Evolutionary conservation across 106 monocot genomes (phyloP).

Genomic region (Dendrobium huoshanense): DNA sequence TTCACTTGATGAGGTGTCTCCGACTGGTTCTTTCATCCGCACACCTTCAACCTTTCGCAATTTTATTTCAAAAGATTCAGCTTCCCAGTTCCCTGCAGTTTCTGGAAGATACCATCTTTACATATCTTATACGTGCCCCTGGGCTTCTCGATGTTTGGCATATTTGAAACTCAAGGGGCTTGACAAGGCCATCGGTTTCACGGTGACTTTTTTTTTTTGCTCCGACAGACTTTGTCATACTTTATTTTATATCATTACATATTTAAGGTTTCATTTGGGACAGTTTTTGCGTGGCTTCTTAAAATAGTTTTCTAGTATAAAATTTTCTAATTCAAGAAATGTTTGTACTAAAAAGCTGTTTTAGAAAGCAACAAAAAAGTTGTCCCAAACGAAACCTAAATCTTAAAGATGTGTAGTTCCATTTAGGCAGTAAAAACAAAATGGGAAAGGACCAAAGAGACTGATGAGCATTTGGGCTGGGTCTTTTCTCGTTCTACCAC

Average conservation of each 20-base stretch:
- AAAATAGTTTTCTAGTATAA: too few relatives aligned
- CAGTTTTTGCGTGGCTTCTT: too few relatives aligned
- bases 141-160: conserved; percentile 81
- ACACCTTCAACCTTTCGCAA: conserved; percentile 73
- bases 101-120: conserved; percentile 82
- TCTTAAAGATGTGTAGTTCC: not conserved
- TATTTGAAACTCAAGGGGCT: conserved; percentile 77
- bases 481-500: conserved; percentile 48
- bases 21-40: conserved; percentile 68
- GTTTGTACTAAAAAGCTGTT: too few relatives aligned
- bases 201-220: conserved; percentile 15
- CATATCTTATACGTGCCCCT: conserved; percentile 82
- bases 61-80: conserved; percentile 57
- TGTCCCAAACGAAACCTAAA: too few relatives aligned
- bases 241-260: not conserved
- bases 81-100: conserved; percentile 61
- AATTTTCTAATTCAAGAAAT: too few relatives aligned
- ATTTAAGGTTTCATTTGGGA: too few relatives aligned
- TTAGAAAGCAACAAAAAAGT: too few relatives aligned
- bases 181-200: conserved; percentile 55
- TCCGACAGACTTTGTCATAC: not conserved
- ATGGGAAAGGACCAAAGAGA: conserved; percentile 80
- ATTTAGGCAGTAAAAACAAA: conserved; percentile 65
- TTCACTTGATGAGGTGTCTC: conserved; percentile 58
- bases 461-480: conserved; percentile 76